Base-by-base conservation (phyloP, 371 early-diverging fungal genomes). In the Fennellomyces sp. region DNA sequence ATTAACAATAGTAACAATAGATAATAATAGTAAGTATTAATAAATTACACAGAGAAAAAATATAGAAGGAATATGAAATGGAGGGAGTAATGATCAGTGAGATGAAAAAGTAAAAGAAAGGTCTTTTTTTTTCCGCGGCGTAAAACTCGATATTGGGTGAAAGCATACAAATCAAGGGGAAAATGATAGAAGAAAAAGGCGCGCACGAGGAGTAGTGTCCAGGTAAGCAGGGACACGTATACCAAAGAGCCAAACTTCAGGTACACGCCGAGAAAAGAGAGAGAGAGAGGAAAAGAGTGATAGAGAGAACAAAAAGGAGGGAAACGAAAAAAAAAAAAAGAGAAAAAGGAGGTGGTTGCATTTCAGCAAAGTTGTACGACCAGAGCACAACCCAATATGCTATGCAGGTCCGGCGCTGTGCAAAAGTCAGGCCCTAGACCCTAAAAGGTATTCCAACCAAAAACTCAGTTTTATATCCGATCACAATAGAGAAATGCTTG, bases 101-200 rank as follows among this genome's bases (percentile, higher is more conserved):
- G 50, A 47, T 29, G 31, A 56, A 45, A 30, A 56, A 27, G 29
- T 35, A 39, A 64, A 30, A 52, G 28, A 29, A 26, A 21, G 27
- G 35, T 33, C 35, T 33, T 33, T 33, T 33, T 33, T 33, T 33
- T 33, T 33, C 35, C 35, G 35, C 35, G 13, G 35, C 13, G 35
- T 33, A 33, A 21, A 25, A 45, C 45, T 23, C 21, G 23, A 15
- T 45, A 45, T 45, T 17, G 23, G 26, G 33, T 26, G 26, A 28
- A 21, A 25, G 53, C 42, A 36, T 15, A 53, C 17, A 53, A 19
- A 30, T 13, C 15, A 60, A 27, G 39, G 38, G 54, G 23, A 33
- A 27, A 41, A 58, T 27, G 38, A 35, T n/a, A 45, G 57, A 19
- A 38, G 31, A 54, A 53, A 64, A 64, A 48, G 48, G 58, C 51